phyloP scores from a whole-genome alignment of 2,329 filamentous ascomycete species.

The Aspergillus sp. region DNA sequence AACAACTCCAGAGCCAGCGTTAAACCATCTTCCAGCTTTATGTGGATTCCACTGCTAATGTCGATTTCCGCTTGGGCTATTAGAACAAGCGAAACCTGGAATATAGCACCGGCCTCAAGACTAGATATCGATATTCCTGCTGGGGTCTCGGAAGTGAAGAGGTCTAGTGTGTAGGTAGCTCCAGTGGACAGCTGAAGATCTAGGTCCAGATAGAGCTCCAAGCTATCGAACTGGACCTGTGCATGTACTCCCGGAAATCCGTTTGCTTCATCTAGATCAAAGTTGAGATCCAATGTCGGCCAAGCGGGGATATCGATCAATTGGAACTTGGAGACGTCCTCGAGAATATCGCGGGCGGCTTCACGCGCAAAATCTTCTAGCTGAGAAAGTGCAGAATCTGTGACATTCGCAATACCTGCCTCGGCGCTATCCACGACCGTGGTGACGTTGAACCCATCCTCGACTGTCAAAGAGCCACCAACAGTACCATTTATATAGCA shows the following conservation, averaged over 20 bases:
- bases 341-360: neutral
- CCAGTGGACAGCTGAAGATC: slow-evolving; percentile 11
- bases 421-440: neutral
- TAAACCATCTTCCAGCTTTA: slow-evolving; percentile 10
- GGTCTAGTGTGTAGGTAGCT: slow-evolving; percentile 11
- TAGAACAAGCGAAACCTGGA: slow-evolving; percentile 9
- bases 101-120: slow-evolving; percentile 5
- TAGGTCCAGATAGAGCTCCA: slow-evolving; percentile 13
- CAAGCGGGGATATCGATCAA: slow-evolving; percentile 9
- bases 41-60: slow-evolving; percentile 12
- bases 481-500: slow-evolving; percentile 14
- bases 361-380: neutral
- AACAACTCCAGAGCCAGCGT: slow-evolving; percentile 7
- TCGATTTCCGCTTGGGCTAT: slow-evolving; percentile 12
- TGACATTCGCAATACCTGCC: slow-evolving; percentile 7
- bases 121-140: slow-evolving; percentile 4
- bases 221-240: slow-evolving; percentile 3
- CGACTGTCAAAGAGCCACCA: neutral
- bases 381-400: neutral
- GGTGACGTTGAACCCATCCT: slow-evolving; percentile 4
- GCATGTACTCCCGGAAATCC: slow-evolving; percentile 5
- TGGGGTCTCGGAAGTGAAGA: slow-evolving; percentile 6
- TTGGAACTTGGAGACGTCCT: neutral
- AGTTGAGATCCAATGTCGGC: slow-evolving; percentile 10
- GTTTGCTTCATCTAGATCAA: neutral